A percentile compares a stretch with the other conserved stretches of the same genome.
Conservation (phyloP, 2,329 filamentous ascomycete species). For the Aspergillus texensis region DNA sequence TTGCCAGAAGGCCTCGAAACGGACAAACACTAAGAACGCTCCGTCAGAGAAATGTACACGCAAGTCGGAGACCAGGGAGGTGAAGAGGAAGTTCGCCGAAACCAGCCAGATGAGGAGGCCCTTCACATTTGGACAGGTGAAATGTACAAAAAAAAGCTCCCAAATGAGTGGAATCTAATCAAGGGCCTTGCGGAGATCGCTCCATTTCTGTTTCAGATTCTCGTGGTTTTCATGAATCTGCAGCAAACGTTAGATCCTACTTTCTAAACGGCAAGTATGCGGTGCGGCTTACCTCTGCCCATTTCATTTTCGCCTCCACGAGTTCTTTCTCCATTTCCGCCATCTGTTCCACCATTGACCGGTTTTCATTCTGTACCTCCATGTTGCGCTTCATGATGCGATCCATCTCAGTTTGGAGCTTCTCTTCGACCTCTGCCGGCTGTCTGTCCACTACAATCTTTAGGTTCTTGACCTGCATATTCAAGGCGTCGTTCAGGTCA, state of each 20-base stretch:
- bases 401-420: conserved; percentile 83
- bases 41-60: conserved; percentile 19
- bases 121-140: neutral
- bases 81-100: neutral
- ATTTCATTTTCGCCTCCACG: conserved; percentile 90
- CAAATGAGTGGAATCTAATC: conserved; percentile 33
- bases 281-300: conserved; percentile 75
- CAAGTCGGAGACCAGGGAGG: conserved; percentile 2
- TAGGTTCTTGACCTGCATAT: conserved; percentile 81
- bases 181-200: conserved; percentile 65
- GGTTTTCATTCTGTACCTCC: conserved; percentile 92
- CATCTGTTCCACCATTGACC: conserved; percentile 83
- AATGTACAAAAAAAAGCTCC: conserved; percentile 1
- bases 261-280: neutral
- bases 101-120: neutral
- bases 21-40: conserved; percentile 7
- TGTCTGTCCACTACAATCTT: conserved; percentile 86
- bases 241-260: conserved; percentile 12
- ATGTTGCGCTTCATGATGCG: conserved; percentile 88
- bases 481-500: conserved; percentile 87
- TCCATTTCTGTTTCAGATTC: conserved; percentile 74
- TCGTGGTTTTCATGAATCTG: conserved; percentile 72
- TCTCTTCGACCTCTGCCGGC: conserved; percentile 81
- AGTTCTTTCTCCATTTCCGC: conserved; percentile 89
- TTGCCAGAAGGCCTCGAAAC: conserved; percentile 19